Base-by-base conservation (phyloP, 1,284 basidiomycete genomes). In the Trichosporon sp. region DNA sequence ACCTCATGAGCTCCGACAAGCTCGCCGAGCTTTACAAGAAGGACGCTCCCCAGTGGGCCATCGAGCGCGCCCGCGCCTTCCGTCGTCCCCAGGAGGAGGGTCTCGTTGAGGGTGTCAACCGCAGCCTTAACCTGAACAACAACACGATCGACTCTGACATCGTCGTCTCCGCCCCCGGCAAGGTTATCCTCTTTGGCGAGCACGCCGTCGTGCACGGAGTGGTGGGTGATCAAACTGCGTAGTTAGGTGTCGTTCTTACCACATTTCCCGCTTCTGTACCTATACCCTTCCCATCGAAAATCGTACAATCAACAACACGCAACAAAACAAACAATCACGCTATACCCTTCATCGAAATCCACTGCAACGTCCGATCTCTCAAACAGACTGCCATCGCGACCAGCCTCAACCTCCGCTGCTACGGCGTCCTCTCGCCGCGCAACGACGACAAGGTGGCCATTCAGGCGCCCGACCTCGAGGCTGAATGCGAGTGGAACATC, bases 161-260 rank as follows among this genome's bases (percentile, higher is more conserved):
- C 54, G 85, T 95, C 63, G 89, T 96, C 63, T 94, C 92, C 63
- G 91, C 96, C 6, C 96, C 96, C 7, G 96, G 96, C 52, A 99
- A 99, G 80, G 91, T 99, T 67, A 99, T 99, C 71, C 81, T 99
- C 64, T 99, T 99, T 71, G 96, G 96, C 60, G 96, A 99, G 81
- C 96, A 99, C 81, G 96, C 96, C 16, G 96, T 99, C 60, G 96
- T 99, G 23, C 91, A 99, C 78, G 96, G 96, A 62, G 90, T 95
- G 61, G 91, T 92, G 78, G 84, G 90, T 86, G 14, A 63, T 60
- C 16, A 27, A 10, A n/a, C 33, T 27, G 66, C 33, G 66, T 62
- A 68, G 40, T 46, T 29, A 40, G 49, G 49, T 54, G 49, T 54
- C 29, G 49, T 54, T 54, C 49, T 54, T 54, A 54, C 49, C 49